Conservation (phyloP, 768 basidiomycete species). For the Naganishia vishniacii region DNA sequence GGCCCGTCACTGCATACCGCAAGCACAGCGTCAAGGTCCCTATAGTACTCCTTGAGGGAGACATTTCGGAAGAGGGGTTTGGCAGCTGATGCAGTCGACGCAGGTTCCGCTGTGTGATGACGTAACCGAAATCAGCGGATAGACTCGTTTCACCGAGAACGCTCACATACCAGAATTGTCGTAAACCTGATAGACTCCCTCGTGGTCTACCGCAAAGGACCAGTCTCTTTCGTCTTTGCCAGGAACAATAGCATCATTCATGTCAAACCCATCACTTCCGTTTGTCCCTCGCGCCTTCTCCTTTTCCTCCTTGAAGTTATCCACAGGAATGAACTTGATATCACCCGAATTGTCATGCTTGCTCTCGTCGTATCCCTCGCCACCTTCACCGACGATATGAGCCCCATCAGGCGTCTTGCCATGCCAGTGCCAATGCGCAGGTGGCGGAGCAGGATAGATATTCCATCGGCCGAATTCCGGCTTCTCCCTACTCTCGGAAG, state of each 20-base stretch:
- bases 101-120: conserved; percentile 25
- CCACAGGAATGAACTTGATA: conserved; percentile 24
- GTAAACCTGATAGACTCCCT: conserved; percentile 87
- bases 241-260: conserved; percentile 70
- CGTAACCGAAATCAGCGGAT: conserved; percentile 21
- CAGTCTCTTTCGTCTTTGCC: conserved; percentile 60
- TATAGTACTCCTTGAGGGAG: conserved; percentile 85
- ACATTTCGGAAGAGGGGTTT: conserved; percentile 73
- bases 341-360: conserved; percentile 6
- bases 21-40: conserved; percentile 87
- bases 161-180: conserved; percentile 28
- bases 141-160: not conserved
- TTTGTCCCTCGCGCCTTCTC: conserved; percentile 29
- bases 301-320: conserved; percentile 29
- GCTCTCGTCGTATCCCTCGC: conserved; percentile 26
- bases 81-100: conserved; percentile 38
- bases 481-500: not conserved
- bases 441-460: conserved; percentile 86
- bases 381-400: conserved; percentile 26
- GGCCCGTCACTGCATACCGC: conserved; percentile 90
- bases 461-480: conserved; percentile 61
- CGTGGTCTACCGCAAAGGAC: conserved; percentile 63
- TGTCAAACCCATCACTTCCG: conserved; percentile 54
- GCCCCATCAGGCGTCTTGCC: conserved; percentile 40
- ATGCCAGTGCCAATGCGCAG: conserved; percentile 89